Evolutionary conservation across 306 rosid species (phyloP).

Genomic region (Prunus mongolica): DNA sequence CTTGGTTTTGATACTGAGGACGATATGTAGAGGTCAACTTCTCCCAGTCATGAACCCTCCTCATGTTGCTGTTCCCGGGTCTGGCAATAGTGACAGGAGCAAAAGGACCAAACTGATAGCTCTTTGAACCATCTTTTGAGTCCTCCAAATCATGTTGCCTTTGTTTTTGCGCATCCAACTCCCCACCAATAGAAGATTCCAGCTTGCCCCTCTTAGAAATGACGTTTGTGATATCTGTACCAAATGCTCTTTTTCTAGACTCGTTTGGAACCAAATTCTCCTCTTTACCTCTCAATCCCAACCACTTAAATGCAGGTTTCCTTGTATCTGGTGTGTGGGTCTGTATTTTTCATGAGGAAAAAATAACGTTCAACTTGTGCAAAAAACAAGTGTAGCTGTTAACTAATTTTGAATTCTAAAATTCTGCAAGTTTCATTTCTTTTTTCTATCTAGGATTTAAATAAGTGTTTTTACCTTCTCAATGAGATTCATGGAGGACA

Average conservation of each 20-base stretch:
- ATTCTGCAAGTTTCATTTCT: background rate
- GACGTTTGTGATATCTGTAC: conserved; percentile 67
- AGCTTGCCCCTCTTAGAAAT: conserved; percentile 44
- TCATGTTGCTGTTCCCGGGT: conserved; percentile 37
- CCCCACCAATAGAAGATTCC: conserved; percentile 29
- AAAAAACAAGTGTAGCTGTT: background rate
- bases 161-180: conserved; percentile 25
- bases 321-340: conserved; percentile 70
- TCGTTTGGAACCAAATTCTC: conserved; percentile 29
- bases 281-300: conserved; percentile 51
- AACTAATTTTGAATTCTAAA: background rate
- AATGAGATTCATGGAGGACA: conserved; percentile 80
- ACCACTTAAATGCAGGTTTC: conserved; percentile 92
- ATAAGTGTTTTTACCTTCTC: conserved; percentile 61
- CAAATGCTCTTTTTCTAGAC: conserved; percentile 71
- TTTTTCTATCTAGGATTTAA: background rate
- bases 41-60: conserved; percentile 58
- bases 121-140: conserved; percentile 32
- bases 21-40: conserved; percentile 51
- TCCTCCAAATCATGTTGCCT: conserved; percentile 29
- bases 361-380: background rate
- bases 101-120: conserved; percentile 85
- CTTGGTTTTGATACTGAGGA: conserved; percentile 84
- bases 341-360: conserved; percentile 29
- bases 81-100: conserved; percentile 59